Percentiles rank a stretch among this genome's conserved stretches.
Evolutionary conservation across 768 basidiomycete species (phyloP).

Genomic region (Russula emetica): DNA sequence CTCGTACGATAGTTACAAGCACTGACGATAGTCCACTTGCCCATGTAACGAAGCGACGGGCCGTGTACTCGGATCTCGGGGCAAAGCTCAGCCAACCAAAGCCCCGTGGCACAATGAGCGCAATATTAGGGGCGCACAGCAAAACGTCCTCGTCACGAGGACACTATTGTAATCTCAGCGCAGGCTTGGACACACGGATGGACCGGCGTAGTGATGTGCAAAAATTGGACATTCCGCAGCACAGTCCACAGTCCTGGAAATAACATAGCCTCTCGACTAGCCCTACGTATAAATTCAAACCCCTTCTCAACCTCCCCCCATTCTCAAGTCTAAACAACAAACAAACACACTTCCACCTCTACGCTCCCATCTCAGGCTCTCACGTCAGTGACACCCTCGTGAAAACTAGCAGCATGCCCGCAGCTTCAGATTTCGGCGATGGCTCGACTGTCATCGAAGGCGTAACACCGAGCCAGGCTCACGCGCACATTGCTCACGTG

Average conservation of each 20-base stretch:
- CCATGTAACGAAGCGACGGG: no score
- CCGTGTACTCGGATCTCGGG: background rate
- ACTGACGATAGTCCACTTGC: background rate
- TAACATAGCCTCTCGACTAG: no score
- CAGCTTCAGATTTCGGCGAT: slow-evolving; percentile 18
- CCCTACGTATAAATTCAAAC: no score
- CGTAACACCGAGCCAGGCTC: background rate
- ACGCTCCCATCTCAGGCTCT: no score
- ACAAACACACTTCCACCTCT: background rate
- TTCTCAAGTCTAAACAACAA: no score
- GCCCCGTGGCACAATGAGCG: background rate
- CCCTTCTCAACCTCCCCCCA: no score
- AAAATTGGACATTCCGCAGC: no score
- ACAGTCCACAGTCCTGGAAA: no score
- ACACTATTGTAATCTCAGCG: background rate
- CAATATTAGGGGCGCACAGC: background rate
- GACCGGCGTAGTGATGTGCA: no score
- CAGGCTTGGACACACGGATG: no score
- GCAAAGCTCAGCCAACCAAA: no score
- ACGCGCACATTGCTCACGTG: background rate
- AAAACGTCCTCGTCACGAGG: background rate
- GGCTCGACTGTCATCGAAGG: slow-evolving; percentile 15
- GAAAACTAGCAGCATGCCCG: slow-evolving; percentile 6
- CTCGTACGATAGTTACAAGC: background rate
- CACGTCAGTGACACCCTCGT: background rate